phyloP scores from a whole-genome alignment of 495 filamentous ascomycete species.

The Penicillium crystallinum region DNA sequence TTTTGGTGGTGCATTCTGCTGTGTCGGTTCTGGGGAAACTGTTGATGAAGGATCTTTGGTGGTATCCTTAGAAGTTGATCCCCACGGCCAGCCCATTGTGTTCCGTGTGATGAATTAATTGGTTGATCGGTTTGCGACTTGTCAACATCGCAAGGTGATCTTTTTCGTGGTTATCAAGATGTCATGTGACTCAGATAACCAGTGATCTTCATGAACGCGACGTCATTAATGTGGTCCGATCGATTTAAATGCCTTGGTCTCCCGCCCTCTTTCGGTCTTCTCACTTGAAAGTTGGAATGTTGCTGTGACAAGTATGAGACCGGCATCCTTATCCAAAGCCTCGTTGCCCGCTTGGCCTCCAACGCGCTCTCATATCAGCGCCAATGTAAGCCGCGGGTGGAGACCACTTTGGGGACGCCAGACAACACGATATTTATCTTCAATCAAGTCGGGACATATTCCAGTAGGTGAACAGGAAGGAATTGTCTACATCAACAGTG shows the following conservation, averaged over 20 bases:
- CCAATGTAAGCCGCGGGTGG: slow-evolving; percentile 9
- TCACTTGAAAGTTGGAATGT: slow-evolving; percentile 2
- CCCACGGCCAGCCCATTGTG: slow-evolving; percentile 52
- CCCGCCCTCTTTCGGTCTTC: background rate
- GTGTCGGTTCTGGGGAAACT: slow-evolving; percentile 8
- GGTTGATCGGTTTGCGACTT: background rate
- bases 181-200: slow-evolving; percentile 1
- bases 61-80: slow-evolving; percentile 28
- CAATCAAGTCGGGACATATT: slow-evolving; percentile 64
- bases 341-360: slow-evolving; percentile 3
- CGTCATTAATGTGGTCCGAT: slow-evolving; percentile 10
- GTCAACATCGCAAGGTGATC: background rate
- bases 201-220: slow-evolving; percentile 1
- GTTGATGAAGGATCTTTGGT: slow-evolving; percentile 19
- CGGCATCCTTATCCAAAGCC: slow-evolving; percentile 1
- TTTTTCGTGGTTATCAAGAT: slow-evolving; percentile 4
- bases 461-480: slow-evolving; percentile 62
- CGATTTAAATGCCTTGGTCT: slow-evolving; percentile 4
- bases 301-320: slow-evolving; percentile 10
- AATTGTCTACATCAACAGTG: slow-evolving; percentile 87
- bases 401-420: slow-evolving; percentile 13
- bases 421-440: slow-evolving; percentile 15
- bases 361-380: background rate
- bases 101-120: background rate
- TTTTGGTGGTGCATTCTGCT: slow-evolving; percentile 26